These are phyloP conservation scores for Coemansia sp. DNA, from an alignment of 192 early-diverging fungal species.

Conservation along the genomic window DNA sequence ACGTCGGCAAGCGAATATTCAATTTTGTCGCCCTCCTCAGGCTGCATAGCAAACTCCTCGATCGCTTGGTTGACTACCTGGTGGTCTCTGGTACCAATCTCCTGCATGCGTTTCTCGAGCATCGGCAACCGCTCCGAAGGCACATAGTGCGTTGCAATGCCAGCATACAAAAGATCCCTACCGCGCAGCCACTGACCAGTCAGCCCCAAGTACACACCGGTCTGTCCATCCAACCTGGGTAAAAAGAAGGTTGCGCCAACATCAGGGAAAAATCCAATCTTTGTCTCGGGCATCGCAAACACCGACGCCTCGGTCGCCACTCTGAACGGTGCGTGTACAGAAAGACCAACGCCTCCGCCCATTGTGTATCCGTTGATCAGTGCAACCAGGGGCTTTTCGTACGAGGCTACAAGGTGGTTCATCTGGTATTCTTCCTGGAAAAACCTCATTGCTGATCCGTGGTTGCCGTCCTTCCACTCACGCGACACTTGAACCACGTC, in stretches of 20 bases:
- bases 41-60: constrained; percentile 85
- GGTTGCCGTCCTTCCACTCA: constrained; percentile 32
- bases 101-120: constrained; percentile 77
- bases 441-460: constrained; percentile 62
- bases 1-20: constrained; percentile 41
- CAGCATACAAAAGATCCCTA: constrained; percentile 84
- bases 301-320: constrained; percentile 94
- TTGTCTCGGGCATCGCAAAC: constrained; percentile 98
- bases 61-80: constrained; percentile 81
- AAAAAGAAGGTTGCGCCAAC: constrained; percentile 95
- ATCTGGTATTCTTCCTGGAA: constrained; percentile 91
- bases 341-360: constrained; percentile 97
- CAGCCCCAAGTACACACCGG: constrained; percentile 89
- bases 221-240: constrained; percentile 89
- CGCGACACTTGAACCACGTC: constrained; percentile 66
- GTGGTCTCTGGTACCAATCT: constrained; percentile 72
- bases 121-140: constrained; percentile 77
- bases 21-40: constrained; percentile 15
- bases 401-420: constrained; percentile 88
- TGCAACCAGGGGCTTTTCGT: constrained; percentile 83
- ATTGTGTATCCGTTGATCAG: constrained; percentile 89
- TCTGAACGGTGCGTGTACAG: constrained; percentile 92
- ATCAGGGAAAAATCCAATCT: constrained; percentile 96
- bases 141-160: constrained; percentile 96
- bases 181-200: constrained; percentile 79